phyloP scores from a whole-genome alignment of 1,284 basidiomycete species.

The Puccinia novopanici region DNA sequence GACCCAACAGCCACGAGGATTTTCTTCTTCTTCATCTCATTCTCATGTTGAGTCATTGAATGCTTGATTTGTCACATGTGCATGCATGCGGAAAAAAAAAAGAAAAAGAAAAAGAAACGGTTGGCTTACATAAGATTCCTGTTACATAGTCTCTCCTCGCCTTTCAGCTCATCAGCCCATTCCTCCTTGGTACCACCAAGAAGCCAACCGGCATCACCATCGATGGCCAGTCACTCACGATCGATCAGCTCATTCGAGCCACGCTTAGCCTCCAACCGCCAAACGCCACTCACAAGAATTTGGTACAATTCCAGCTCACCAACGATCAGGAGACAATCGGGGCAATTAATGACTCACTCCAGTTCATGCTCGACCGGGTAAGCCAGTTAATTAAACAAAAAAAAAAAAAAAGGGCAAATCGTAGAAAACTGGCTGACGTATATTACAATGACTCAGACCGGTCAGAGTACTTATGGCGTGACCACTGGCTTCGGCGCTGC shows the following conservation, averaged over 20 bases:
- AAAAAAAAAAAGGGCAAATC: too few relatives aligned
- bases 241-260: background rate
- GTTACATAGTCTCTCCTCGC: background rate
- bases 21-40: background rate
- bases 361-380: conserved; percentile 32
- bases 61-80: too few relatives aligned
- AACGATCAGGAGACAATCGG: background rate
- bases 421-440: background rate
- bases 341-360: conserved; percentile 6
- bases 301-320: background rate
- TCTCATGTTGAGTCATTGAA: background rate
- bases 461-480: conserved; percentile 42
- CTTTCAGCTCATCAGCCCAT: background rate
- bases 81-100: too few relatives aligned
- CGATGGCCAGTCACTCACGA: conserved; percentile 23
- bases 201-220: background rate
- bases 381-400: background rate
- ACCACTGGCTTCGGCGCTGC: conserved; percentile 55
- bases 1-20: background rate
- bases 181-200: background rate
- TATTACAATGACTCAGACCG: conserved; percentile 54
- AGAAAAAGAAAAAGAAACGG: background rate
- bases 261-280: background rate
- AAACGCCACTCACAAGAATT: background rate
- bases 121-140: background rate